phyloP scores from a whole-genome alignment of 2,329 filamentous ascomycete species.

The Fusarium protoensiforme region DNA sequence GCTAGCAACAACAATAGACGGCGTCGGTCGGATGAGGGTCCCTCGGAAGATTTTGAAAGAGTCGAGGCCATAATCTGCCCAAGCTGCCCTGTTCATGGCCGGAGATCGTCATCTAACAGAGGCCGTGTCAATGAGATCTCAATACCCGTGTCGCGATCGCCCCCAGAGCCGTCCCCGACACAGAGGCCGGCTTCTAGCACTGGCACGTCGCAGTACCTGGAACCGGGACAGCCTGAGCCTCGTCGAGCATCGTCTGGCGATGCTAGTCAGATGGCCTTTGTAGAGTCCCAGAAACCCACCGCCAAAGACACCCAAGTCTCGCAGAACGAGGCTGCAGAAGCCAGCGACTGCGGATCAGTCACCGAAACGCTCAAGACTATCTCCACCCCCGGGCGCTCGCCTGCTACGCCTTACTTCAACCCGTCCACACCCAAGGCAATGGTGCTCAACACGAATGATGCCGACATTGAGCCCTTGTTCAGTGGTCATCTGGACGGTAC shows the following conservation, averaged over 20 bases:
- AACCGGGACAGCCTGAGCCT: background rate
- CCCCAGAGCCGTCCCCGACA: background rate
- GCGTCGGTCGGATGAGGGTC: background rate
- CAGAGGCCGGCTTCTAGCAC: background rate
- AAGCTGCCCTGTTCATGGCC: slow-evolving; percentile 25
- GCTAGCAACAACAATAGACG: background rate
- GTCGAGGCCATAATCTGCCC: slow-evolving; percentile 19
- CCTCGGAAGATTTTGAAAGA: slow-evolving; percentile 4
- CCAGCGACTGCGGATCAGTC: slow-evolving; percentile 21
- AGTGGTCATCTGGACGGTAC: background rate
- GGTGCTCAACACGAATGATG: slow-evolving; percentile 14
- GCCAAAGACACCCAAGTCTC: background rate
- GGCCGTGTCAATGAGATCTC: background rate
- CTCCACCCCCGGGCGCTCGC: slow-evolving; percentile 26
- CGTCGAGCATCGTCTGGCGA: slow-evolving; percentile 8
- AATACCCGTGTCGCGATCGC: background rate
- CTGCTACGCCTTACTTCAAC: slow-evolving; percentile 37
- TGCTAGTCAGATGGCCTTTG: background rate
- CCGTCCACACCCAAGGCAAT: slow-evolving; percentile 47
- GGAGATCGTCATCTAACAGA: slow-evolving; percentile 1
- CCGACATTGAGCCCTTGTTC: slow-evolving; percentile 7
- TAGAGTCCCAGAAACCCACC: background rate
- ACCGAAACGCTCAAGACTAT: slow-evolving; percentile 21
- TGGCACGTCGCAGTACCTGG: background rate
- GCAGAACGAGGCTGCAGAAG: slow-evolving; percentile 29